Evolutionary conservation across 768 basidiomycete species (phyloP).

Genomic region (Steccherinum ochraceum): DNA sequence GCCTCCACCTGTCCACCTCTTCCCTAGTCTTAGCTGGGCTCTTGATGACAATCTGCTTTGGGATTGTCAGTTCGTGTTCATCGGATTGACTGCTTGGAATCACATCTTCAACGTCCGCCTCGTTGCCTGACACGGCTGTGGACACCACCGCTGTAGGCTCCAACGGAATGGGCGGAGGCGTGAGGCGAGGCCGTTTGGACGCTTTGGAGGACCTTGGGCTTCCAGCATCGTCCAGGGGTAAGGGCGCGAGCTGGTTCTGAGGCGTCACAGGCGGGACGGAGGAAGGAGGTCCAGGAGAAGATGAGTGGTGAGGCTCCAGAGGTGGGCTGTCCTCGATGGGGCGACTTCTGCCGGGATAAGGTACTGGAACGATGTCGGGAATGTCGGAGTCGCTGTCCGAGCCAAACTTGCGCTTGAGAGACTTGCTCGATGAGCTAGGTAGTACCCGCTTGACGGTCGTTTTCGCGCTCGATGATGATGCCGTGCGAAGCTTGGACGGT

Average conservation of each 20-base stretch:
- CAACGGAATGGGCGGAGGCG: slow-evolving; percentile 18
- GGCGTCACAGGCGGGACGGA: neutral
- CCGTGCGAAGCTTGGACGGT: neutral
- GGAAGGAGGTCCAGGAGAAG: neutral
- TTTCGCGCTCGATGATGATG: neutral
- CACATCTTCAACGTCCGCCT: slow-evolving; percentile 26
- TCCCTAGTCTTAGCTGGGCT: slow-evolving; percentile 25
- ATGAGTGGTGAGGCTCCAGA: neutral
- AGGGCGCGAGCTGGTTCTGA: neutral
- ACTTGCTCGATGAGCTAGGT: neutral
- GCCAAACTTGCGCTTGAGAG: slow-evolving; percentile 8
- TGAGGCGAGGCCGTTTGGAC: slow-evolving; percentile 34
- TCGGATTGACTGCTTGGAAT: slow-evolving; percentile 66
- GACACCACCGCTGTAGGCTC: slow-evolving; percentile 5
- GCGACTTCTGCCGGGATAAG: neutral
- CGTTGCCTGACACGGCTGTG: slow-evolving; percentile 10
- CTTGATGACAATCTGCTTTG: slow-evolving; percentile 17
- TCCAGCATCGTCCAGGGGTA: neutral
- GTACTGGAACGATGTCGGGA: neutral
- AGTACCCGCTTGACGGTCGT: neutral
- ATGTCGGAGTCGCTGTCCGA: slow-evolving; percentile 1
- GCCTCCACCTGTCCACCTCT: slow-evolving; percentile 37
- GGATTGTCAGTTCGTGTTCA: slow-evolving; percentile 46
- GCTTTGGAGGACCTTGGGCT: neutral
- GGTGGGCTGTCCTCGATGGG: neutral